Base-by-base conservation (phyloP, 768 basidiomycete species). In the Serendipita sp. region DNA sequence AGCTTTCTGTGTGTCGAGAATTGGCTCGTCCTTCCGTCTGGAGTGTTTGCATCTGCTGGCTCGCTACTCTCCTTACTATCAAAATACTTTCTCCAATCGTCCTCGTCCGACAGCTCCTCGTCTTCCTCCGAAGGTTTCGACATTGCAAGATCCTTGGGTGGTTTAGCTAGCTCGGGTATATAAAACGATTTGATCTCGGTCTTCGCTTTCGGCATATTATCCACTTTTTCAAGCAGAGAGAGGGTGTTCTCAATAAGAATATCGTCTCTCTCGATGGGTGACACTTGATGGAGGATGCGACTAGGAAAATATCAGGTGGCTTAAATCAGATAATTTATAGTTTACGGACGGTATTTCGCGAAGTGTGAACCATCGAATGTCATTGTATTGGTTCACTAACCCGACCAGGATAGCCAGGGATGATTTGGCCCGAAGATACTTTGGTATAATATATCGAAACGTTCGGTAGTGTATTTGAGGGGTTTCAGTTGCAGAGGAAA, bases 41-140 rank as follows among this genome's bases (percentile, higher is more conserved):
- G 65, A 5, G 77, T 76, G 41, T 75, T 73, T 10, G 75, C 69
- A 70, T 69, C 78, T 78, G 71, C 68, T 34, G 68, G 66, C 18
- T 75, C 73, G 5, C 75, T 69, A 0, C 72, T 65, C 13, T 74
- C 65, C 0, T 78, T 72, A 63, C 82, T 84, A 45, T 92, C 88
- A 68, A 91, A 92, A 73, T 88, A 92, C 70, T 82, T 87, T 32
- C 85, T 80, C 90, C 90, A 94, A 70, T 93, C 85, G 60, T 80
- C 81, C 41, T 75, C 74, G 16, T 69, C 72, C 52, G 78, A 77
- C 7, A 72, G 73, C 3, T 71, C 71, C 10, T 74, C 76, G 4
- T 74, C 73, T 8, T 75, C 72, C 1, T 69, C 69, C 10, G 68
- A 73, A 48, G 75, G 74, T 56, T 76, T 74, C 46, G 72, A 72